Evolutionary conservation across 2,329 filamentous ascomycete genomes (phyloP), one percentile per base, ranked within the genome.

Genomic region (Gnomoniopsis smithogilvyi): DNA sequence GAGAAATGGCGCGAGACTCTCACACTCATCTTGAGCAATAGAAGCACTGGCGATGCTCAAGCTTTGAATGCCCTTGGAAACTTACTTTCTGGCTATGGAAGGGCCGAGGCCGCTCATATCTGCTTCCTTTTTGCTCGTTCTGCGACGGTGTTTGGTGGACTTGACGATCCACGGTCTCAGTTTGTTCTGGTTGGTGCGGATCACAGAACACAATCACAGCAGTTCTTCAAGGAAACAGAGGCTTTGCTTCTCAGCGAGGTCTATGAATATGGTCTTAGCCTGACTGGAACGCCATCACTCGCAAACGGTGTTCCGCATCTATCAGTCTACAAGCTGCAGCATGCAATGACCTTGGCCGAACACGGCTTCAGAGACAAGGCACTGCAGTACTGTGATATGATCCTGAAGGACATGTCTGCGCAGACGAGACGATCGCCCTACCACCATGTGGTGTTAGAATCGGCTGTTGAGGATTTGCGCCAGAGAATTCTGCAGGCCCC

Each of bases 1-100:
- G 91, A 98, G 67, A 92, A 92, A 72, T 99, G 95, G 95, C 87
- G 87, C 47, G 95, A 99, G 73, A 97, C 95, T 0, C 77, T 98
- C 43, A 85, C 88, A 2, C 78, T 99, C 60, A 85, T 98, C 26
- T 74, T 97, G 46, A 94, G 90, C 74, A 99, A 99, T 73, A 87
- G 95, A 62, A 96, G 90, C 63, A 74, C 82, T 2, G 88, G 91
- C 30, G 95, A 99, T 72, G 81, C 83, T 11, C 84, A 87, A 59
- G 92, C 92, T 6, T 76, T 99, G 30, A 80, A 90, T 57, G 86
- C 92, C 0, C 81, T 99, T 30, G 94, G 94, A 15, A 90, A 86
- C 63, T 80, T 99, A 12, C 78, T 99, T 17, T 85, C 88, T 14
- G 86, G 89, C 48, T 99, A 99, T 71, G 91, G 91, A 41, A 84